Conservation (phyloP, 2,329 filamentous ascomycete species). For the Rutstroemia sp. region DNA sequence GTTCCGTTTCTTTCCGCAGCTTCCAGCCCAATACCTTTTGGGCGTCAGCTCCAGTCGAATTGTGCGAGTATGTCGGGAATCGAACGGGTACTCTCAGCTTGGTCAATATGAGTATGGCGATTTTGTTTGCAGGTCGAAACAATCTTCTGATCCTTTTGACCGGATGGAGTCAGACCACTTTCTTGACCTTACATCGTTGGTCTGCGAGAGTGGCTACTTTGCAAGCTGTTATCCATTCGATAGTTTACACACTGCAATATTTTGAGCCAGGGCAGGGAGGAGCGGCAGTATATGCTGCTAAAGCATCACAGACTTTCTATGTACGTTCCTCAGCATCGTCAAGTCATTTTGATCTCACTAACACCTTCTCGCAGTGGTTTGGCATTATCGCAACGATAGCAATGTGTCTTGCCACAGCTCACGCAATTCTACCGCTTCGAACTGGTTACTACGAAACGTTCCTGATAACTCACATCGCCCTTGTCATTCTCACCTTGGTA, state of each 20-base stretch:
- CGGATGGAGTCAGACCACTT: conserved; percentile 40
- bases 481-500: conserved; percentile 11
- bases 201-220: conserved; percentile 37
- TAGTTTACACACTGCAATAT: conserved; percentile 33
- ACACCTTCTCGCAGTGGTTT: conserved; percentile 21
- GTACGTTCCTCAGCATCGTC: background rate
- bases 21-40: conserved; percentile 10
- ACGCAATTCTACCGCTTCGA: conserved; percentile 32
- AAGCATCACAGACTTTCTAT: background rate
- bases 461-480: conserved; percentile 12
- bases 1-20: conserved; percentile 3
- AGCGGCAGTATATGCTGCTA: background rate
- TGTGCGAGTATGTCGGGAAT: conserved; percentile 19
- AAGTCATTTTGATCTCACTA: too few relatives aligned
- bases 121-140: conserved; percentile 12
- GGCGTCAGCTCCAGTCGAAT: conserved; percentile 25
- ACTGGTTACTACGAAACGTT: conserved; percentile 19
- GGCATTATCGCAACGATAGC: conserved; percentile 34
- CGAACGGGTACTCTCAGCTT: conserved; percentile 9
- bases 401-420: conserved; percentile 14
- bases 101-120: conserved; percentile 5
- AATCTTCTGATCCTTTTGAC: conserved; percentile 13
- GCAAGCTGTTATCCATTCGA: conserved; percentile 39
- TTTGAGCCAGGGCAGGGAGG: conserved; percentile 10
- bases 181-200: conserved; percentile 41